A percentile compares a stretch with the other conserved stretches of the same genome.
Conservation (phyloP, 1,284 basidiomycete genomes). For the Apiotrichum akiyoshidainum region DNA sequence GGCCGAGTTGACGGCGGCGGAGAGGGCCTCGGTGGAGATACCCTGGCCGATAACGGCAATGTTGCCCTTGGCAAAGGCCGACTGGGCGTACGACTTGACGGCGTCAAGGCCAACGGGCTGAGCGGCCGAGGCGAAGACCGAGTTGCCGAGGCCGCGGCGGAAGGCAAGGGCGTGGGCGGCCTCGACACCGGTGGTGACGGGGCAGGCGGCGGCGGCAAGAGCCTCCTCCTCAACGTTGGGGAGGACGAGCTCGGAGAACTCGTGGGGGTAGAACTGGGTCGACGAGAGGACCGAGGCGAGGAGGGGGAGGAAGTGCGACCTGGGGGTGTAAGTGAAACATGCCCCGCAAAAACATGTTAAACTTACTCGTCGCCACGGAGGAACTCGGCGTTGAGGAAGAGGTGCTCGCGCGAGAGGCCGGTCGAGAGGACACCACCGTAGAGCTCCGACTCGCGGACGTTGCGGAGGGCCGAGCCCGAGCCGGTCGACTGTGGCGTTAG, state of each 20-base stretch:
- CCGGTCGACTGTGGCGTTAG: slow-evolving; percentile 60
- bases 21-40: slow-evolving; percentile 67
- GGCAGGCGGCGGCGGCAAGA: slow-evolving; percentile 60
- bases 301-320: slow-evolving; percentile 79
- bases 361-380: slow-evolving; percentile 93
- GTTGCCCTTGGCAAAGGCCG: slow-evolving; percentile 71
- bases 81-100: slow-evolving; percentile 67
- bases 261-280: slow-evolving; percentile 77
- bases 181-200: slow-evolving; percentile 62
- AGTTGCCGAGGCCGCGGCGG: slow-evolving; percentile 82
- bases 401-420: slow-evolving; percentile 81
- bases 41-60: slow-evolving; percentile 82
- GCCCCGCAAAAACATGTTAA: not conserved
- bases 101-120: slow-evolving; percentile 62
- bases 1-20: slow-evolving; percentile 67
- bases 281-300: slow-evolving; percentile 78
- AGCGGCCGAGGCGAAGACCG: slow-evolving; percentile 75
- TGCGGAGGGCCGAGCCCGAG: slow-evolving; percentile 82
- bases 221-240: slow-evolving; percentile 72
- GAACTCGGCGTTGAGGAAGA: slow-evolving; percentile 91
- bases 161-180: slow-evolving; percentile 83
- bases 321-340: slow-evolving; percentile 43
- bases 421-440: slow-evolving; percentile 90
- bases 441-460: slow-evolving; percentile 87
- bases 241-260: slow-evolving; percentile 79